phyloP scores from a whole-genome alignment of 306 rosid genomes.

The Corylus avellana region DNA sequence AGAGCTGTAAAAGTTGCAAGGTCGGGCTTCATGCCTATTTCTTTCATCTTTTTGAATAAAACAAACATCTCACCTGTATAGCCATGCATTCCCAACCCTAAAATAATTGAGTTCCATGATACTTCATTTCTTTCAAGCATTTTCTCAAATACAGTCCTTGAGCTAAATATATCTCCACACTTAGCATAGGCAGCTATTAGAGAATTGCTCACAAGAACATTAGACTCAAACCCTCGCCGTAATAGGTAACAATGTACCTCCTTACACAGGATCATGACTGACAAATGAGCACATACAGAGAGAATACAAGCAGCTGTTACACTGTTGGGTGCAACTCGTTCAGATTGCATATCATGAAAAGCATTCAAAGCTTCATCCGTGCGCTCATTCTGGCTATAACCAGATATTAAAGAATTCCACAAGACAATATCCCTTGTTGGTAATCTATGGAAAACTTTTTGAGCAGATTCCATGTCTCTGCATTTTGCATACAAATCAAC shows the following conservation, averaged over 20 bases:
- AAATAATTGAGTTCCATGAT: constrained; percentile 43
- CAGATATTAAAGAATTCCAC: constrained; percentile 45
- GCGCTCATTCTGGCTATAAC: constrained; percentile 35
- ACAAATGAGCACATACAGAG: constrained; percentile 35
- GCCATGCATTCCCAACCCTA: constrained; percentile 42
- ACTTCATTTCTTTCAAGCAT: constrained; percentile 34
- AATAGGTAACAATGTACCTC: constrained; percentile 39
- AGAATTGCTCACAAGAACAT: constrained; percentile 36
- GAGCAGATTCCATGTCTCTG: constrained; percentile 31
- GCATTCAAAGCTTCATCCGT: constrained; percentile 35
- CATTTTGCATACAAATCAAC: constrained; percentile 47
- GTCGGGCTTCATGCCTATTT: constrained; percentile 31
- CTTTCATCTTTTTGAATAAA: constrained; percentile 32
- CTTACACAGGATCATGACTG: constrained; percentile 35
- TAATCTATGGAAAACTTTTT: constrained; percentile 29
- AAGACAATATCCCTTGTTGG: constrained; percentile 28
- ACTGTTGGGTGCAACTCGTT: constrained; percentile 25
- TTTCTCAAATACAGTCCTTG: constrained; percentile 29
- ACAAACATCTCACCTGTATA: constrained; percentile 25
- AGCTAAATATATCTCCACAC: constrained; percentile 43
- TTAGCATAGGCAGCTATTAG: constrained; percentile 43
- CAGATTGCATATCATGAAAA: constrained; percentile 31
- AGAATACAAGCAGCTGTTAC: constrained; percentile 36
- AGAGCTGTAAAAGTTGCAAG: constrained; percentile 45
- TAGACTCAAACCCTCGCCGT: constrained; percentile 29